Evolutionary conservation across 176 grass and related monocot genomes (phyloP), one percentile per base, ranked within the genome.

Genomic region (Melocanna baccifera): DNA sequence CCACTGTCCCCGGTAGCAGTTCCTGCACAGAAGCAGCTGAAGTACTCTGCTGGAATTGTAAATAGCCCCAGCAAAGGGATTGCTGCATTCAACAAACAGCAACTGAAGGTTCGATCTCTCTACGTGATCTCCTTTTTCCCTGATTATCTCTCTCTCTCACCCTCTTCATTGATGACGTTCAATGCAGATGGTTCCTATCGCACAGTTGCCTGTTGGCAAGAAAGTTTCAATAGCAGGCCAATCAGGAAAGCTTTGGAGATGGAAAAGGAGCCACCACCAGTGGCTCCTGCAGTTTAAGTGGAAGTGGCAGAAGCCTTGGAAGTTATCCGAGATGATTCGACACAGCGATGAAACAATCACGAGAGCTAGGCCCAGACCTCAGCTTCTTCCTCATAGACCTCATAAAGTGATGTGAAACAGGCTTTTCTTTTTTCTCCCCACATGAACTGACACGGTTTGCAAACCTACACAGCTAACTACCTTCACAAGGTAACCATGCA

Each of bases 291-390:
- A 99, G 71, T 99, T 99, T 84, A 99, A 99, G 76, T 99, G 97
- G 97, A 99, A 96, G 71, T 99, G 97, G 97, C 97, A 99, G 81
- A 99, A 99, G 75, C 97, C 97, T 1, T 99, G 97, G 97, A 96
- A 89, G 87, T 84, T 99, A 67, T 99, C 97, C 9, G 93, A 96
- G 55, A 88, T 89, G 79, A 99, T 99, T 34, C 89, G 93, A 12
- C 90, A 96, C 66, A 96, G 90, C 4, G 97, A 99, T 16, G 88
- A 99, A 86, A 96, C 88, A 1, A 89, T 99, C 40, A 91, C 88
- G 23, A 84, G 93, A 53, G 22, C 90, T 9, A 88, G 91, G 11
- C 91, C 90, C 56, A 99, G 93, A 99, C 88, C 77, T 19, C 84
- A 83, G 20, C 62, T 83, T 79, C 89, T 88, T 89, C 48, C 65